These are phyloP conservation scores for Aspergillus brunneoviolaceus DNA, from an alignment of 2,329 filamentous ascomycete genomes.

Conservation along the genomic window DNA sequence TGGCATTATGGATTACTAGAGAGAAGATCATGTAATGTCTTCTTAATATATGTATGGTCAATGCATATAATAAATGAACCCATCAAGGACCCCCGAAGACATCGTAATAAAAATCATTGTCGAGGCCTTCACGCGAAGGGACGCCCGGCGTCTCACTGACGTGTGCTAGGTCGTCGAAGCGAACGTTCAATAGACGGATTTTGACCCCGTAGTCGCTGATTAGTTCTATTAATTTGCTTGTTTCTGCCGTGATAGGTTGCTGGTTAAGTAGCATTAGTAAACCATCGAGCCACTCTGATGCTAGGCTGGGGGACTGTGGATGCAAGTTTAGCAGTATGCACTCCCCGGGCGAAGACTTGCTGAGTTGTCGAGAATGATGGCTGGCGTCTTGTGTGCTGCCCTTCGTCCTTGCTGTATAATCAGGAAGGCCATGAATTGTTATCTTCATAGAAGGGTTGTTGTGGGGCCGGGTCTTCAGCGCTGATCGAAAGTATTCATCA, in stretches of 20 bases:
- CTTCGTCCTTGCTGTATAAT: slow-evolving; percentile 28
- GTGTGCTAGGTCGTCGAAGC: slow-evolving; percentile 75
- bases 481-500: slow-evolving; percentile 49
- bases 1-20: too few relatives aligned
- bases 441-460: slow-evolving; percentile 69
- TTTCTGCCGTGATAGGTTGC: slow-evolving; percentile 94
- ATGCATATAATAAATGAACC: not conserved
- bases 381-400: slow-evolving; percentile 34
- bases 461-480: slow-evolving; percentile 45
- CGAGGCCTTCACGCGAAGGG: slow-evolving; percentile 78
- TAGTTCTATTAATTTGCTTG: slow-evolving; percentile 80
- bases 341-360: slow-evolving; percentile 56
- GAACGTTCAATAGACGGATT: slow-evolving; percentile 86
- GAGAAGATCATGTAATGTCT: too few relatives aligned
- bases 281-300: slow-evolving; percentile 95
- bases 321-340: slow-evolving; percentile 77
- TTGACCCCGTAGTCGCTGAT: slow-evolving; percentile 90
- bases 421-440: slow-evolving; percentile 75
- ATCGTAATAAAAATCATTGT: slow-evolving; percentile 93
- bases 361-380: slow-evolving; percentile 30
- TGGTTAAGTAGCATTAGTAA: slow-evolving; percentile 93
- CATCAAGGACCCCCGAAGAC: slow-evolving; percentile 48
- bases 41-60: not conserved
- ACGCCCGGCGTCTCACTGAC: slow-evolving; percentile 70
- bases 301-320: slow-evolving; percentile 75